Evolutionary conservation across 352 stramenopile genomes (phyloP), one percentile per base, ranked within the genome.

Genomic region (Globisporangium cylindrosporum): DNA sequence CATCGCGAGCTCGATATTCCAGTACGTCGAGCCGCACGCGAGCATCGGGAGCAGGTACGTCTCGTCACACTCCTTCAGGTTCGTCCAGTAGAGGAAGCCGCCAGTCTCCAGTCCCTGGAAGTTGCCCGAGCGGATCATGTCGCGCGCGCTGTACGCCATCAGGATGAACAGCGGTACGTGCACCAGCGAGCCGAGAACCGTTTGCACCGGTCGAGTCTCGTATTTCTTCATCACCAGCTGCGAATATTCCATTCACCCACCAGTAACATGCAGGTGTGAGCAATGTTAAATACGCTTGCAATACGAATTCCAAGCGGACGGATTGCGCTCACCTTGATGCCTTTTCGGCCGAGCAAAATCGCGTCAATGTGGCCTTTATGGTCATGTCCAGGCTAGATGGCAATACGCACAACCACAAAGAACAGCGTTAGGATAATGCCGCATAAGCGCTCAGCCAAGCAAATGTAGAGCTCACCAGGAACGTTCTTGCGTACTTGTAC

Each of bases 111-210:
- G 73, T 0, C 82, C 86, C 0, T 72, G 72, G 60, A 89, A 81
- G 46, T 83, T 87, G 5, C 86, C 86, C 15, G 79, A 91, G 24
- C 86, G 86, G 59, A 93, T 80, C 80, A 93, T 88, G 41, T 91
- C 81, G 38, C 86, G 86, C 20, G 83, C 83, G 63, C 82, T 90
- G 72, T 92, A 93, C 18, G 82, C 82, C 69, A 92, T 81, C 22
- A 93, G 46, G 58, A 89, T 72, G 70, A 93, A 93, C 15, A 90
- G 57, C 38, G 86, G 86, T 48, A 93, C 84, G 72, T 93, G 79
- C 14, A 89, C 78, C 32, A 93, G 57, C 25, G 82, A 80, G 12
- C 82, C 81, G 25, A 91, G 64, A 10, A 92, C 64, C 29, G 83
- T 90, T 61, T 91, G 80, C 20, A 93, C 71, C 10, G 83, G 82